Base-by-base conservation (phyloP, 805 yeast species). In the Candida glaebosa region DNA sequence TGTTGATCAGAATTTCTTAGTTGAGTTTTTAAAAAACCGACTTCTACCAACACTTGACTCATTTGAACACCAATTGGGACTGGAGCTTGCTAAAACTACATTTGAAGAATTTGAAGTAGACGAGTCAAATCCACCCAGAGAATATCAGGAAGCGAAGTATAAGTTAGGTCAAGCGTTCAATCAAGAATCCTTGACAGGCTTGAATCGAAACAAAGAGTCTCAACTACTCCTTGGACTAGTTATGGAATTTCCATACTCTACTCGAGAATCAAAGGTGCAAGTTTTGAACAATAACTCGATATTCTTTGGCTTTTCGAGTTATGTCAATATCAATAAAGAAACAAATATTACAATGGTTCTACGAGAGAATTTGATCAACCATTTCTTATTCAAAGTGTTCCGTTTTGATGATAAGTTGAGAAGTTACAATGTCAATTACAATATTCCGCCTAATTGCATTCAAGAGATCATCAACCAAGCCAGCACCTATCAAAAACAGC, bases 181-280 rank as follows among this genome's bases (percentile, higher is more conserved):
- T 37, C 25, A 30, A 14, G 40, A 42, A 9, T 31, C 57, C 3
- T 14, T 52, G 15, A 7, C 20, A 16, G 31, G 44, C 17, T 51
- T 63, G 38, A 56, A 45, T n/a, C 42, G 60, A 36, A 58, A 56
- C 37, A 39, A 36, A n/a, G 69, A 64, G 39, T 54, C 62, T 9
- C 47, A 47, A 16, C 31, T 45, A 18, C 47, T 59, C 17, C 45
- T 59, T 18, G 51, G 57, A 3, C 39, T 59, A 14, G 39, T 50
- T 4, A 45, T 54, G 47, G 48, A 48, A 25, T 45, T 51, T 38
- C 56, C 57, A 2, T 38, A 31, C 31, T 9, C 10, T 12, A 12
- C 16, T 12, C 33, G 20, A 34, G 22, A 18, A 26, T 30, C 18
- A 25, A 31, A 12, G 16, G 20, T 12, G 5, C 18, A 26, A 17